Conservation (phyloP, 2,329 filamentous ascomycete genomes). For the Botrytis deweyae region DNA sequence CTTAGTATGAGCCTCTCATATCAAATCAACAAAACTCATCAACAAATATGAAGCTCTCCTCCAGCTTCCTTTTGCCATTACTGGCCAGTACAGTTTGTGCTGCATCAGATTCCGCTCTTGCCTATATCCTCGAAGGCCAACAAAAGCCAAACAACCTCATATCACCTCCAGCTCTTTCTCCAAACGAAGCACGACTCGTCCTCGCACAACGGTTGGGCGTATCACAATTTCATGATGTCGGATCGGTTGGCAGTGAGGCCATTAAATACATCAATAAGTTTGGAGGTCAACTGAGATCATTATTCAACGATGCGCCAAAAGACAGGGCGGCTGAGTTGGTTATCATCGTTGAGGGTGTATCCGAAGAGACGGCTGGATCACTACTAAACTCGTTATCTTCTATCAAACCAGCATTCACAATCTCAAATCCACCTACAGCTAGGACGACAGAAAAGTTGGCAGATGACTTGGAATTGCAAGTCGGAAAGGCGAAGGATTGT, state of each 20-base stretch:
- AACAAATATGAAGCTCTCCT: constrained; percentile 44
- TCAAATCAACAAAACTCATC: constrained; percentile 24
- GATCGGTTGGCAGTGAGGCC: constrained; percentile 41
- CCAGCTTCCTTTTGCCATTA: constrained; percentile 43
- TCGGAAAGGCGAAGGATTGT: constrained; percentile 31
- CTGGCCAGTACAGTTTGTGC: constrained; percentile 42
- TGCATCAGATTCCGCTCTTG: constrained; percentile 45
- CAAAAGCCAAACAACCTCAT: constrained; percentile 42
- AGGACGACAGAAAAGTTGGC: constrained; percentile 37
- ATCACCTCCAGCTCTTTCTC: constrained; percentile 50
- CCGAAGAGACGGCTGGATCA: constrained; percentile 44
- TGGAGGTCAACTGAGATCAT: constrained; percentile 50
- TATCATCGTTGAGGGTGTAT: constrained; percentile 58
- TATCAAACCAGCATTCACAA: constrained; percentile 50
- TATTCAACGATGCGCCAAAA: constrained; percentile 48
- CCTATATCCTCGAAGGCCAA: constrained; percentile 49
- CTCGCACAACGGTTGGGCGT: constrained; percentile 56
- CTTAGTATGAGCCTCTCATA: constrained; percentile 28
- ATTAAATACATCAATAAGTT: constrained; percentile 60
- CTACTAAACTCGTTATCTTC: constrained; percentile 45
- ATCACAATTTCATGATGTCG: constrained; percentile 47
- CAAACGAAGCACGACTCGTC: constrained; percentile 52
- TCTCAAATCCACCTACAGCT: constrained; percentile 46
- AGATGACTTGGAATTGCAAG: constrained; percentile 36
- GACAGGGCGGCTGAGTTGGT: constrained; percentile 51